Evolutionary conservation across 2,329 filamentous ascomycete genomes (phyloP), one percentile per base, ranked within the genome.

Genomic region (Piedraia hortae): DNA sequence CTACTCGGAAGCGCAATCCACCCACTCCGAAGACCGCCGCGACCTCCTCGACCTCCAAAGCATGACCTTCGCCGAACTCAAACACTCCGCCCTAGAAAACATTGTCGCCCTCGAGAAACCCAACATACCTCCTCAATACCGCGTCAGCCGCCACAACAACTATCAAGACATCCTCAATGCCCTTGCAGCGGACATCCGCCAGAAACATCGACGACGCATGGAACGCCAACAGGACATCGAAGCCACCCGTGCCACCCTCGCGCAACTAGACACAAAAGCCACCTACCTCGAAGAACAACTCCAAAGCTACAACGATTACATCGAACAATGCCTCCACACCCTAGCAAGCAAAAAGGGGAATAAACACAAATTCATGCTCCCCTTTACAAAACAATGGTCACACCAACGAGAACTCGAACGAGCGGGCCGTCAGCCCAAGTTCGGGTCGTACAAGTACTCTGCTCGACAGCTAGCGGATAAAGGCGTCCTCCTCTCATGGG

Each of bases 111-210:
- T 97, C 17, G 82, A 97, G 47, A 66, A 74, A 32, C 59, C 71
- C 38, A 21, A 31, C 14, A 28, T 35, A 1, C 31, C 38, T 8
- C 33, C 37, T 1, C 37, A 43, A 21, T 80, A 80, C 26, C 71
- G 80, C 38, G 80, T 97, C 34, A 78, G 69, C 16, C 55, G 66
- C 13, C 53, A 78, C 38, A 93, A 97, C 46, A 65, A 74, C 41
- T 97, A 93, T 48, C 85, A 97, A 48, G 85, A 97, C 41, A 61
- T 97, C n/a, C 61, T 97, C 32, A 97, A 97, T 41, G 77, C 78
- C 30, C 91, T 97, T 37, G 85, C 85, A 2, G 61, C 88, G 25
- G 85, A 97, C 41, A 97, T 97, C 41, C 71, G 88, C 20, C 90
- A 80, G 28, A 97, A 97, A 58, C 89, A 89, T 47, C 69, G 80